Conservation (phyloP, 2,329 filamentous ascomycete species). For the Aspergillus amoenus region DNA sequence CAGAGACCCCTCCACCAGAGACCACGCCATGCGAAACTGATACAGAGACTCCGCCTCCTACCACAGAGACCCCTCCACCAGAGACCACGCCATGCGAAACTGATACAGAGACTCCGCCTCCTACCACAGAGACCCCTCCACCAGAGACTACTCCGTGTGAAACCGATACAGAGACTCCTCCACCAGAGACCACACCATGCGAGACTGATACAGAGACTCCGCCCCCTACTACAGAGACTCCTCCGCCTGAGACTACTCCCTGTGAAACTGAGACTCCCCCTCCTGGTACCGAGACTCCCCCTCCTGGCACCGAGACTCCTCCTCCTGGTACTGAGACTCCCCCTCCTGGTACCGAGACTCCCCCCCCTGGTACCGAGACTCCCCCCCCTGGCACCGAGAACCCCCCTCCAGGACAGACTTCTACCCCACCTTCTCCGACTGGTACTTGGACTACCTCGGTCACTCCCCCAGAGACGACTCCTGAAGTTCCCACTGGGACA, state of each 20-base stretch:
- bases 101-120: neutral
- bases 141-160: neutral
- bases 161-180: neutral
- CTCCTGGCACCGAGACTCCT: neutral
- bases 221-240: neutral
- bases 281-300: neutral
- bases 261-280: neutral
- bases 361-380: neutral
- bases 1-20: neutral
- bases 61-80: neutral
- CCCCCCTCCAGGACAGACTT: slow-evolving; percentile 1
- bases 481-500: slow-evolving; percentile 1
- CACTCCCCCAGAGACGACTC: neutral
- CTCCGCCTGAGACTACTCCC: neutral
- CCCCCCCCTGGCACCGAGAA: neutral
- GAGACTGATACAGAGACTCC: neutral
- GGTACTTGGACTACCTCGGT: neutral
- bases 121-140: neutral
- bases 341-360: neutral
- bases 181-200: neutral
- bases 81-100: neutral
- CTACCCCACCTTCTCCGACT: neutral
- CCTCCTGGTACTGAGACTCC: neutral
- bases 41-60: neutral
- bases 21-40: neutral